Evolutionary conservation across 257 asterid species (phyloP), one percentile per base, ranked within the genome.

Genomic region (Solanum pimpinellifolium): DNA sequence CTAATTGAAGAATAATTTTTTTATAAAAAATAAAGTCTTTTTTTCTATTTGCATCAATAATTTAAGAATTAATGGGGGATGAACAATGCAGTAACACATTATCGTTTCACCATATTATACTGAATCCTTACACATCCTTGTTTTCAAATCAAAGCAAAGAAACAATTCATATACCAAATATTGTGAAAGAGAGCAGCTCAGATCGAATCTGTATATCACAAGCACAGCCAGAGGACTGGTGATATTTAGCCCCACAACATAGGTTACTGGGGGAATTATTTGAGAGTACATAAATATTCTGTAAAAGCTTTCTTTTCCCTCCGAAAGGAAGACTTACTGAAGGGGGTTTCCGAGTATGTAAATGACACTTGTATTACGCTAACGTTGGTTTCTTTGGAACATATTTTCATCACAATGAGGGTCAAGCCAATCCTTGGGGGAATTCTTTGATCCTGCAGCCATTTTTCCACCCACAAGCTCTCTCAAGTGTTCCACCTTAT

Each of bases 361-460:
- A 85, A 78, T n/a, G 83, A 72, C 31, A 23, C 77, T 90, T 0
- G 73, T 65, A 25, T n/a, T 0, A 65, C 2, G 2, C 70, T 77
- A 90, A 42, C 78, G 88, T 70, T 84, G 90, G 84, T 90, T 93
- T 93, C 89, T 90, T 89, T 95, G 98, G 62, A 97, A 94, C 90
- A 95, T 89, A 3, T 98, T 92, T 87, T 95, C 99, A 12, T 92
- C 96, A 87, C 99, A 97, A 88, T 97, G 99, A 33, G 98, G 98
- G 88, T 97, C 99, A 15, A 96, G 94, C 99, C 99, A 97, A 69
- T 94, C 98, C 90, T 89, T 92, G 16, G 93, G 83, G 65, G 98
- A 94, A 91, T 78, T 86, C 87, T 93, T 94, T 3, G 98, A 77
- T 20, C 90, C 86, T 44, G 52, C 72, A 0, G 93, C 46, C 91